Percentiles rank a stretch among this genome's conserved stretches.
phyloP scores from a whole-genome alignment of 805 yeast genomes.

The Saturnispora sekii region DNA sequence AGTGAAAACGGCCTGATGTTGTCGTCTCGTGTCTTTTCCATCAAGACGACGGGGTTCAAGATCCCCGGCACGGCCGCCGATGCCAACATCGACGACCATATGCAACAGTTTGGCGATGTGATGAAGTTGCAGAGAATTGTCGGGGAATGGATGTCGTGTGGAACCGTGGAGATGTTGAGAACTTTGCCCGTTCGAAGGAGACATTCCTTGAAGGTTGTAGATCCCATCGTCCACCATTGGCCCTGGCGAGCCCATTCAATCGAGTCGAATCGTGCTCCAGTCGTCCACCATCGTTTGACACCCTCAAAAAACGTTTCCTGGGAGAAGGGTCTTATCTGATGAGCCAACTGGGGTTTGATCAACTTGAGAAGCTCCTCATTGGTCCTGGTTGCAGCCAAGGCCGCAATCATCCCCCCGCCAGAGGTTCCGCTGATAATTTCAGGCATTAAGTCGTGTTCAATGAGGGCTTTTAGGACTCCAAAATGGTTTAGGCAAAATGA shows the following conservation, averaged over 20 bases:
- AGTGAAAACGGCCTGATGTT: conserved; percentile 56
- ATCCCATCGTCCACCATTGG: conserved; percentile 64
- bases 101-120: conserved; percentile 70
- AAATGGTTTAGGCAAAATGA: conserved; percentile 70
- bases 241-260: conserved; percentile 63
- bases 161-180: conserved; percentile 67
- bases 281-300: conserved; percentile 55
- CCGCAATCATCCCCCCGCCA: conserved; percentile 75
- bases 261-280: conserved; percentile 75
- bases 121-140: conserved; percentile 67
- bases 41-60: conserved; percentile 65
- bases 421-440: conserved; percentile 67
- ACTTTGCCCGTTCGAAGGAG: conserved; percentile 58
- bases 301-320: conserved; percentile 48
- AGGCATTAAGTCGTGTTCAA: conserved; percentile 60
- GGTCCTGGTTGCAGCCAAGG: conserved; percentile 59
- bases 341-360: conserved; percentile 51
- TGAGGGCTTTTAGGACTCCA: conserved; percentile 62
- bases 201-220: conserved; percentile 63
- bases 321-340: conserved; percentile 59
- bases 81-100: conserved; percentile 73
- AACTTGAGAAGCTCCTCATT: conserved; percentile 51
- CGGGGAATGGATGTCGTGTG: conserved; percentile 75
- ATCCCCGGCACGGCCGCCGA: conserved; percentile 81
- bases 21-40: conserved; percentile 39